phyloP scores from a whole-genome alignment of 305 asterid genomes.

The Solanum hybrid region DNA sequence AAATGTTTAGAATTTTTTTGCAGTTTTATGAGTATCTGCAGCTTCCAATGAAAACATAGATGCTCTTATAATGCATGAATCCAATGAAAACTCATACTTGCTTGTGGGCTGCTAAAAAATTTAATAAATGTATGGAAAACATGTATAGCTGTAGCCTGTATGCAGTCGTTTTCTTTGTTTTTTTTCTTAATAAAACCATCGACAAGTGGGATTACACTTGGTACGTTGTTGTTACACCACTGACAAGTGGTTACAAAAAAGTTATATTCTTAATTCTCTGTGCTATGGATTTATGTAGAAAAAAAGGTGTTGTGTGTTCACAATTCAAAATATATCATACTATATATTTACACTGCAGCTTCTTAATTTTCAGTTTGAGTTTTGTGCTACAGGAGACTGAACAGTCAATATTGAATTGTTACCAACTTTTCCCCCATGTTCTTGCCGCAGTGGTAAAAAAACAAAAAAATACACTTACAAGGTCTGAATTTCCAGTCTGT shows the following conservation, averaged over 20 bases:
- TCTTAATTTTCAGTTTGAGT: not conserved
- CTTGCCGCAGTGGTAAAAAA: not conserved
- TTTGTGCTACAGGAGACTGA: not conserved
- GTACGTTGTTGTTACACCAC: not conserved
- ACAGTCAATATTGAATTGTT: not conserved
- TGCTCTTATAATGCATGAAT: not conserved
- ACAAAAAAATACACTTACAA: not conserved
- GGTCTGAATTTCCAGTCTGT: not conserved
- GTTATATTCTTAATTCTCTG: not conserved
- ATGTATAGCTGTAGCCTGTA: too few species aligned
- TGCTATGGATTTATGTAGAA: not conserved
- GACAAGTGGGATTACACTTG: too few species aligned
- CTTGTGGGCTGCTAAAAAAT: too few species aligned
- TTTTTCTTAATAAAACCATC: not conserved
- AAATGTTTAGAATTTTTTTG: not conserved
- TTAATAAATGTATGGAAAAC: too few species aligned
- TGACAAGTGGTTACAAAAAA: not conserved
- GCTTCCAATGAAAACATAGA: not conserved
- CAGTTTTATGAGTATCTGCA: not conserved
- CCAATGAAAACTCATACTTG: not conserved
- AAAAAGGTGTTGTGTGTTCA: not conserved
- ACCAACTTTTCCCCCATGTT: not conserved
- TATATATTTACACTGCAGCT: not conserved
- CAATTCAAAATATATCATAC: not conserved
- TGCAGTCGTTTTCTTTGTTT: not conserved